phyloP scores from a whole-genome alignment of 495 filamentous ascomycete species.

The Hypoxylon crocopeplum region DNA sequence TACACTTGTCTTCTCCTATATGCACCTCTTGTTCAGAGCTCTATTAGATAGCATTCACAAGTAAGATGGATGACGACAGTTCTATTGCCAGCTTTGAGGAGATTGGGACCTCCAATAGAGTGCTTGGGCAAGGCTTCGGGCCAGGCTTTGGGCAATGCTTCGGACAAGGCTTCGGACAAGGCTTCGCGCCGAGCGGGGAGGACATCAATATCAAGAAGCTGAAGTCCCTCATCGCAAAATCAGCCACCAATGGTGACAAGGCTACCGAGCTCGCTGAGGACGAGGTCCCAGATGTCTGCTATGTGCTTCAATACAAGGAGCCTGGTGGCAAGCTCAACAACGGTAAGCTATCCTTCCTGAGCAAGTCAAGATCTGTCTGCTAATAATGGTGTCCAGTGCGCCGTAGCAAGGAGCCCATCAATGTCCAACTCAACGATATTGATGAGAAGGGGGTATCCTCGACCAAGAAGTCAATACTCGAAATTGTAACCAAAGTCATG shows the following conservation, averaged over 20 bases:
- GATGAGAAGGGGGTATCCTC: conserved; percentile 6
- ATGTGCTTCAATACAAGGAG: conserved; percentile 38
- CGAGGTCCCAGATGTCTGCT: conserved; percentile 44
- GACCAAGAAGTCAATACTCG: conserved; percentile 40
- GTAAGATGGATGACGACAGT: conserved; percentile 27
- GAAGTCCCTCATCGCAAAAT: conserved; percentile 7
- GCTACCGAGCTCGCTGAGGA: conserved; percentile 28
- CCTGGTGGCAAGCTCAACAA: conserved; percentile 33
- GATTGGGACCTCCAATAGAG: conserved; percentile 19
- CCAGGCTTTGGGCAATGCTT: neutral
- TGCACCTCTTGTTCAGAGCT: too few relatives aligned
- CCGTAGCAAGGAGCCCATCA: conserved; percentile 41
- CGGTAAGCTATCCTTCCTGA: conserved; percentile 21
- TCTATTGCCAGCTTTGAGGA: conserved; percentile 41
- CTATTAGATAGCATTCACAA: too few relatives aligned
- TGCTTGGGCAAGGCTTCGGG: neutral
- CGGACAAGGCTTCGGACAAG: neutral
- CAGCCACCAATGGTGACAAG: conserved; percentile 3
- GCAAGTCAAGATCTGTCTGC: neutral
- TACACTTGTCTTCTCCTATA: too few relatives aligned
- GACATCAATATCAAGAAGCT: conserved; percentile 15
- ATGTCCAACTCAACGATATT: conserved; percentile 25
- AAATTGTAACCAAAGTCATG: conserved; percentile 43
- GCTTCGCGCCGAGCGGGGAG: neutral
- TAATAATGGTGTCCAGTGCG: conserved; percentile 25